Base-by-base conservation (phyloP, 768 basidiomycete genomes). In the Aureoboletus auriporus region DNA sequence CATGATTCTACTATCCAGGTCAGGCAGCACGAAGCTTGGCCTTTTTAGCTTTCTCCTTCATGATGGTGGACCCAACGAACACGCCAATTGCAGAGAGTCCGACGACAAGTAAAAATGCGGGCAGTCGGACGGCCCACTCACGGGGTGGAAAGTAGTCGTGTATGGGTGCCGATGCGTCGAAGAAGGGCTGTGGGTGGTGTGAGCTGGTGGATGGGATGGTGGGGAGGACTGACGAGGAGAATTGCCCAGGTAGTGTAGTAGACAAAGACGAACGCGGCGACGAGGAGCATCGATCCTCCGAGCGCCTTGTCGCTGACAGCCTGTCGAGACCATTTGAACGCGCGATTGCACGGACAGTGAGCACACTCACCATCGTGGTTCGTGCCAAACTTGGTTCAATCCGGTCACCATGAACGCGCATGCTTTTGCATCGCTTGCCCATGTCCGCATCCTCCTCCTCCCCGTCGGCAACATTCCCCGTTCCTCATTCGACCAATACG, bases 211-310 rank as follows among this genome's bases (percentile, higher is more conserved):
- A 30, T 7, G 42, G 40, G 27, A 39, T 17, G 30, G 12, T 3
- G 12, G 27, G 28, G 8, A 20, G 30, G 26, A 68, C 86, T 59
- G 55, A 93, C 93, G 46, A 94, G 77, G 43, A 97, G 71, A 46
- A 96, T 76, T 12, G 93, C 84, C 94, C 94, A 97, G 26, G 78
- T 75, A 2, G 94, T 93, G 67, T 97, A 98, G 66, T 97, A 97
- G 9, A 78, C 71, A 71, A 95, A 95, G 33, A 89, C 79, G 38
- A 82, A 66, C 6, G 80, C 77, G 30, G 91, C 90, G 52, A 79
- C 75, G 53, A 89, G 73, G 62, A 96, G 79, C 87, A 95, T 90
- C 37, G 72, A 57, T 28, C 84, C 80, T 43, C 93, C 93, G 9
- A 93, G 69, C 37, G 75, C 71, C 72, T 89, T 93, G 70, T 96